Evolutionary conservation across 352 stramenopile species (phyloP), one percentile per base, ranked within the genome.

Genomic region (Pythium folliculosum): DNA sequence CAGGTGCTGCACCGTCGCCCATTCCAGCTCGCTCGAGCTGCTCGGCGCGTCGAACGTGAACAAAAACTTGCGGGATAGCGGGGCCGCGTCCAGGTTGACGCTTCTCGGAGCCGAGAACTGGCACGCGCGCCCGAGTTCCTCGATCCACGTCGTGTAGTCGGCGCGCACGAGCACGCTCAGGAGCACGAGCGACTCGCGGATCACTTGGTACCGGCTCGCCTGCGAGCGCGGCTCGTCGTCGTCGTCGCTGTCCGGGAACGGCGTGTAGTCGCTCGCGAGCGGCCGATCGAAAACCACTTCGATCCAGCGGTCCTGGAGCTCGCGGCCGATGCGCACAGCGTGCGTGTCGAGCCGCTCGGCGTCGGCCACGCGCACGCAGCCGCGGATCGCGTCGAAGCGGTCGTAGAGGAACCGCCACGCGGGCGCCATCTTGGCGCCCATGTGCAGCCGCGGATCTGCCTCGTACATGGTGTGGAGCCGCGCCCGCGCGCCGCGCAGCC

Each of bases 171-270:
- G n/a, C 3, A 51, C 23, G 22, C 37, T 51, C 54, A 21, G 40
- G 37, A 61, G 40, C 5, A 61, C 40, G n/a, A 61, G 40, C 10
- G 54, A 30, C 22, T 61, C 54, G 38, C 54, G 54, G 25, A 61
- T 49, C 54, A 22, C 17, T 51, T 61, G 35, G 54, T 51, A 61
- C 37, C 40, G 54, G 9, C 40, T 49, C 54, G 40, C 22, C 23
- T 40, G 22, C 5, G 49, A 40, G 16, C 27, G 21, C 37, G 13
- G 37, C 8, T 35, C 5, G 21, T 61, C 37, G 23, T 37, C 35
- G 40, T 61, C 27, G 52, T 45, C 35, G 49, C 23, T 35, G 17
- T 56, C 49, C 19, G 44, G 44, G 44, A 50, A 50, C n/a, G 44
- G 44, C 19, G 44, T 50, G 44, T 23, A 50, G 14, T 50, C 44